Base-by-base conservation (phyloP, 352 stramenopile species). In the Globisporangium paroecandrum region DNA sequence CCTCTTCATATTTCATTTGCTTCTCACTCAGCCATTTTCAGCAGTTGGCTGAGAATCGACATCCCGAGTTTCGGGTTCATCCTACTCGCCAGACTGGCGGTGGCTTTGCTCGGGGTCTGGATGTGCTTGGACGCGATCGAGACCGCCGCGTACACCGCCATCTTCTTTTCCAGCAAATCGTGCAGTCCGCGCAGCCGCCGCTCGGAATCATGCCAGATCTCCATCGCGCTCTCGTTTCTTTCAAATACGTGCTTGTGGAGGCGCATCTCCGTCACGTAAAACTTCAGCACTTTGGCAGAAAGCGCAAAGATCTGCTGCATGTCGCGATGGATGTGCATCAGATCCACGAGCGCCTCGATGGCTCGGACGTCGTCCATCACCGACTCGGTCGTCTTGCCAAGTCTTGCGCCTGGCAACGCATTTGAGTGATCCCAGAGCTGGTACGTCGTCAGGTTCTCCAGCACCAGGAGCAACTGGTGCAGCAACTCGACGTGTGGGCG, bases 401-500 rank as follows among this genome's bases (percentile, higher is more conserved):
- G 43, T 80, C 64, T 24, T 63, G 58, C 51, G 13, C 66, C 32
- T 3, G 58, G 34, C 2, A 70, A n/a, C 9, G 47, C 58, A 6
- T 43, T 70, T 1, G 58, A 47, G 0, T 58, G 58, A 18, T 76
- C 59, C 59, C 79, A 78, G n/a, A 62, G 58, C 55, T 76, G 67
- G 74, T 98, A 92, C 47, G 81, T 69, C 24, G 89, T 85, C 63
- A 99, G 73, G 68, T 99, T 98, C 15, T 89, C 76, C 6, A 97
- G 66, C 24, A 97, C 85, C 0, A 89, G 69, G 24, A 97, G 75
- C 24, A 95, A 66, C 60, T 95, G 82, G 54, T 97, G 81, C 13
- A 99, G 73, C n/a, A 99, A 72, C 69, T 99, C 93, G 5, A 98
- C 75, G 73, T 99, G 97, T 25, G 96, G 96, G 7, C 94, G 82